phyloP scores from a whole-genome alignment of 768 basidiomycete genomes.

The Xerocomellus dryophilus region DNA sequence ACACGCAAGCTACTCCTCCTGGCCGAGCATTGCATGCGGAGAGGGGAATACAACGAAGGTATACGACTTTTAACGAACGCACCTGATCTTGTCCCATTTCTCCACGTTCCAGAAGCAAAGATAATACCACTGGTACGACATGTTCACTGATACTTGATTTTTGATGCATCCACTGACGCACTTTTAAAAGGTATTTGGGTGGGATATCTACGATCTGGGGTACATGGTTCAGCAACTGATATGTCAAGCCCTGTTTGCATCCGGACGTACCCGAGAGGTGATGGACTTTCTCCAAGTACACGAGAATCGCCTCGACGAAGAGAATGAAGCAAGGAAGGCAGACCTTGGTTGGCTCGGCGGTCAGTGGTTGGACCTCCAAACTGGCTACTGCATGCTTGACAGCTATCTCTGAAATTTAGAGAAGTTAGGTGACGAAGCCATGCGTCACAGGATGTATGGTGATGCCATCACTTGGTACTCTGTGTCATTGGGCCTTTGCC shows the following conservation, averaged over 20 bases:
- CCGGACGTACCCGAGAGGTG: background rate
- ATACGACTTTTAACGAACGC: background rate
- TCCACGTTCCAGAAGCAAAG: background rate
- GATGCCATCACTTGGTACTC: slow-evolving; percentile 15
- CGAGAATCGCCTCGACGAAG: slow-evolving; percentile 2
- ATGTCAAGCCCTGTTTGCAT: slow-evolving; percentile 7
- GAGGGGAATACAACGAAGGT: background rate
- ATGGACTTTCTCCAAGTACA: background rate
- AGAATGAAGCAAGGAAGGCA: background rate
- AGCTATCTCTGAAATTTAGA: background rate
- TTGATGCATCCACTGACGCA: background rate
- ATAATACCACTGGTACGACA: slow-evolving; percentile 4
- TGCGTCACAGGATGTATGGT: background rate
- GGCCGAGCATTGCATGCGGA: background rate
- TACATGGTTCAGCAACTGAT: slow-evolving; percentile 6
- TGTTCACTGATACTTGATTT: background rate
- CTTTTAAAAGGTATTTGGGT: slow-evolving; percentile 13
- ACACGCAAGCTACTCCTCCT: background rate
- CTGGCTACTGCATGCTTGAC: background rate
- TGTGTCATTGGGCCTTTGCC: slow-evolving; percentile 1
- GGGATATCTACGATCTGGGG: slow-evolving; percentile 1
- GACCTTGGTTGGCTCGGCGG: slow-evolving; percentile 12
- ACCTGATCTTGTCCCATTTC: slow-evolving; percentile 1
- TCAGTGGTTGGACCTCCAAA: background rate
- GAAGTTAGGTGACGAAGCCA: slow-evolving; percentile 10